Evolutionary conservation across 805 yeast species (phyloP).

Genomic region (Cyberlindnera subsufficiens): DNA sequence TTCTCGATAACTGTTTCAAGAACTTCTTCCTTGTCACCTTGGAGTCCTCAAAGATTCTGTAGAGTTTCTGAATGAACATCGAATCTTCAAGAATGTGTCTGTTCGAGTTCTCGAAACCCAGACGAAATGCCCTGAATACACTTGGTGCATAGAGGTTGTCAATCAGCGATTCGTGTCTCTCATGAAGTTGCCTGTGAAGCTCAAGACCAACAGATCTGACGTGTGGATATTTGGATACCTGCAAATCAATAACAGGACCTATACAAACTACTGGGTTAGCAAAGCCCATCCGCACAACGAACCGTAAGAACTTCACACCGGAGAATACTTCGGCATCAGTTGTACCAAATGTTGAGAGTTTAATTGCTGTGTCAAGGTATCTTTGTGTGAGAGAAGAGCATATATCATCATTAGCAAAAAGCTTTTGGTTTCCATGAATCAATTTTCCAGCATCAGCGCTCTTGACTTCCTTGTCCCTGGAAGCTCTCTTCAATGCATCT

Average conservation of each 20-base stretch:
- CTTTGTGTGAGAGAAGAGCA: slow-evolving; percentile 69
- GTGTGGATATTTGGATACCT: slow-evolving; percentile 40
- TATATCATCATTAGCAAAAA: slow-evolving; percentile 57
- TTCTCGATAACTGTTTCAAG: slow-evolving; percentile 27
- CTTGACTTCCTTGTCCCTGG: slow-evolving; percentile 28
- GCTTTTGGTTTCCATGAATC: slow-evolving; percentile 48
- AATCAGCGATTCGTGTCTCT: slow-evolving; percentile 65
- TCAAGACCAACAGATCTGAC: slow-evolving; percentile 44
- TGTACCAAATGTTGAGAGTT: slow-evolving; percentile 42
- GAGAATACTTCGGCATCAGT: slow-evolving; percentile 34
- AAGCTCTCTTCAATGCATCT: slow-evolving; percentile 35
- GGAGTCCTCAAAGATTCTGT: slow-evolving; percentile 35
- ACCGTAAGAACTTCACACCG: slow-evolving; percentile 51
- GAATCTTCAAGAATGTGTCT: slow-evolving; percentile 24
- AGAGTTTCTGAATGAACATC: slow-evolving; percentile 33
- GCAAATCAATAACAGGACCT: slow-evolving; percentile 65
- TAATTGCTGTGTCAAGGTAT: slow-evolving; percentile 44
- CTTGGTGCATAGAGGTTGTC: slow-evolving; percentile 65
- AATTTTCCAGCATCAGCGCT: slow-evolving; percentile 36
- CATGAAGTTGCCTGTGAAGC: slow-evolving; percentile 50
- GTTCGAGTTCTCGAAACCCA: slow-evolving; percentile 3
- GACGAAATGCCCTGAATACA: slow-evolving; percentile 41
- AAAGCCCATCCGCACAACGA: slow-evolving; percentile 58
- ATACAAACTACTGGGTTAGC: slow-evolving; percentile 69
- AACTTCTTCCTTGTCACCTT: slow-evolving; percentile 38